phyloP scores from a whole-genome alignment of 192 early-diverging fungal genomes.

The Martensiomyces pterosporus region DNA sequence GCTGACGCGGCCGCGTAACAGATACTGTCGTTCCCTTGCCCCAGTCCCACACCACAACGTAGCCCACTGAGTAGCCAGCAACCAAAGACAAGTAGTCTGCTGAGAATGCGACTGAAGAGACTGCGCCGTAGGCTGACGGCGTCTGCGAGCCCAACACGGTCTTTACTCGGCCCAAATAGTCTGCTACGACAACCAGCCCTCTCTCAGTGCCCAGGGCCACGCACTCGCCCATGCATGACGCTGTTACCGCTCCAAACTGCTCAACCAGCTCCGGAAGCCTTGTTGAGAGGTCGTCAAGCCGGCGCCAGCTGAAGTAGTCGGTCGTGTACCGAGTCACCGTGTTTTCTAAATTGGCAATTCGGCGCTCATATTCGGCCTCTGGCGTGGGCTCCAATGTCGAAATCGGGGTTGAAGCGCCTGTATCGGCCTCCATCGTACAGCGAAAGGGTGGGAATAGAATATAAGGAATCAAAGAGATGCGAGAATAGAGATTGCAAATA shows the following conservation, averaged over 20 bases:
- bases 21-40: conserved; percentile 25
- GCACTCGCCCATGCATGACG: conserved; percentile 34
- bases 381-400: conserved; percentile 30
- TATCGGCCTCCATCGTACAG: no score
- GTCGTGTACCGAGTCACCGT: conserved; percentile 32
- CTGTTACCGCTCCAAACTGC: conserved; percentile 30
- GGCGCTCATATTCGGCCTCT: conserved; percentile 45
- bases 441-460: no score
- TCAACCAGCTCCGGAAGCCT: conserved; percentile 26
- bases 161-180: conserved; percentile 44
- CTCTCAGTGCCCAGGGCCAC: conserved; percentile 39
- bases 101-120: conserved; percentile 41
- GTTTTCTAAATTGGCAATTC: conserved; percentile 41
- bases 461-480: no score
- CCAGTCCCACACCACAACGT: conserved; percentile 50
- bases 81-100: conserved; percentile 27
- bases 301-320: conserved; percentile 46
- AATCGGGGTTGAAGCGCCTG: conserved; percentile 22
- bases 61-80: conserved; percentile 37
- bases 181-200: conserved; percentile 26
- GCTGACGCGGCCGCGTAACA: conserved; percentile 30
- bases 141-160: conserved; percentile 13
- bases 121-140: conserved; percentile 24
- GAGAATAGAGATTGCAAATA: neutral
- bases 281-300: conserved; percentile 33